Evolutionary conservation across 805 yeast species (phyloP).

Genomic region (Metschnikowia bowlesiae): DNA sequence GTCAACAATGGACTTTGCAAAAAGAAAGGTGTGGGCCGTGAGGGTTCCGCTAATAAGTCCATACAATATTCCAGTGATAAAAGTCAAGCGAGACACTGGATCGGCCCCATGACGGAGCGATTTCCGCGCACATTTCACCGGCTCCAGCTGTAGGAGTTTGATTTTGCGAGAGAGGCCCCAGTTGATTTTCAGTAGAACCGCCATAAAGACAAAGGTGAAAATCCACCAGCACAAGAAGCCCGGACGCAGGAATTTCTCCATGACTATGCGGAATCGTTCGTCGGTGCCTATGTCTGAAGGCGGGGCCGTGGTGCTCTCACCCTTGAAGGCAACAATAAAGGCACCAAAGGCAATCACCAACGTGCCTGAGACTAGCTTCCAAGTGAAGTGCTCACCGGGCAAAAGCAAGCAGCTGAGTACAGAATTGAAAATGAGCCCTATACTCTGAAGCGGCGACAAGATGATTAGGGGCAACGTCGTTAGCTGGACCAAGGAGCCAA

Average conservation of each 20-base stretch:
- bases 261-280: constrained; percentile 35
- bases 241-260: constrained; percentile 32
- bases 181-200: constrained; percentile 22
- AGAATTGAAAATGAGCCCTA: constrained; percentile 84
- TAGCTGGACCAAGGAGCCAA: constrained; percentile 81
- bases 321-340: constrained; percentile 68
- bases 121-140: constrained; percentile 3
- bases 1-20: constrained; percentile 83
- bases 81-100: constrained; percentile 18
- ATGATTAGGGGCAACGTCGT: constrained; percentile 78
- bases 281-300: constrained; percentile 23
- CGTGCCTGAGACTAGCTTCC: constrained; percentile 58
- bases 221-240: constrained; percentile 58
- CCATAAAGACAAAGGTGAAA: constrained; percentile 29
- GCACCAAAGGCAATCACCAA: constrained; percentile 69
- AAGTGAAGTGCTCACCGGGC: constrained; percentile 64
- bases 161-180: constrained; percentile 17
- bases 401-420: constrained; percentile 60
- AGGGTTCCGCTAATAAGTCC: constrained; percentile 72
- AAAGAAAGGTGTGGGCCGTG: constrained; percentile 78
- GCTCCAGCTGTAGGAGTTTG: constrained; percentile 5
- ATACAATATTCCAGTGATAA: constrained; percentile 54
- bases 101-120: constrained; percentile 12
- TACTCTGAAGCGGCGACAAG: constrained; percentile 77
- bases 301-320: constrained; percentile 33